These are phyloP conservation scores for Alternaria burnsii DNA, from an alignment of 2,329 filamentous ascomycete genomes.

Conservation along the genomic window DNA sequence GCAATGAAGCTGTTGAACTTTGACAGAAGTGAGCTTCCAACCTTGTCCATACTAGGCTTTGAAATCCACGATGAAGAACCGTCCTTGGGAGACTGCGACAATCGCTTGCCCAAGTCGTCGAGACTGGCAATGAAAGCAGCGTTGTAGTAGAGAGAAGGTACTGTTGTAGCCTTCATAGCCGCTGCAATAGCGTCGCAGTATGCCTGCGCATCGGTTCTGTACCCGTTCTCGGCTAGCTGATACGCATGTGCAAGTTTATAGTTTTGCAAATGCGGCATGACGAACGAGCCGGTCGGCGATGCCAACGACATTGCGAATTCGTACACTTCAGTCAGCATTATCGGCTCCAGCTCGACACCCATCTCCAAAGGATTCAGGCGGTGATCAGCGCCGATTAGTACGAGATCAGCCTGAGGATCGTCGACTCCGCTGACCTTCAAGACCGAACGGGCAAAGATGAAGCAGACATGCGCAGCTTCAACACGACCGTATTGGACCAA, in stretches of 20 bases:
- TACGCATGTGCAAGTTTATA: conserved; percentile 93
- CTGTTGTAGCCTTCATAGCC: conserved; percentile 81
- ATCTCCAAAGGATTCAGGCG: conserved; percentile 74
- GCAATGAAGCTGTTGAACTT: conserved; percentile 97
- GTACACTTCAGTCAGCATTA: conserved; percentile 95
- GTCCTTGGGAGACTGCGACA: conserved; percentile 87
- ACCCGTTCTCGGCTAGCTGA: conserved; percentile 82
- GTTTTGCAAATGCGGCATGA: conserved; percentile 81
- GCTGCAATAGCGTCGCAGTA: conserved; percentile 88
- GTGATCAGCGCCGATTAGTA: conserved; percentile 87
- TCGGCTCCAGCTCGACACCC: conserved; percentile 80
- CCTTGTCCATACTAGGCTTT: conserved; percentile 94
- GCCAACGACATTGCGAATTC: conserved; percentile 86
- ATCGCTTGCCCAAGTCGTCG: conserved; percentile 82
- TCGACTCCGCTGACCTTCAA: conserved; percentile 83
- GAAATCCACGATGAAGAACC: conserved; percentile 87
- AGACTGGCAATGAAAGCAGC: conserved; percentile 75
- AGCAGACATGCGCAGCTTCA: conserved; percentile 94
- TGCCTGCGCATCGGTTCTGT: conserved; percentile 81
- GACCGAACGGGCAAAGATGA: conserved; percentile 78
- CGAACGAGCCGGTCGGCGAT: conserved; percentile 59
- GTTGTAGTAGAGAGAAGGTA: conserved; percentile 87
- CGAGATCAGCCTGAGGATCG: conserved; percentile 79
- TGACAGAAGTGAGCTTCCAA: conserved; percentile 87
- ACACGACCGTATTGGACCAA: conserved; percentile 84